These are phyloP conservation scores for Berberis vulgaris DNA, from an alignment of 164 flowering plant species.

Conservation along the genomic window DNA sequence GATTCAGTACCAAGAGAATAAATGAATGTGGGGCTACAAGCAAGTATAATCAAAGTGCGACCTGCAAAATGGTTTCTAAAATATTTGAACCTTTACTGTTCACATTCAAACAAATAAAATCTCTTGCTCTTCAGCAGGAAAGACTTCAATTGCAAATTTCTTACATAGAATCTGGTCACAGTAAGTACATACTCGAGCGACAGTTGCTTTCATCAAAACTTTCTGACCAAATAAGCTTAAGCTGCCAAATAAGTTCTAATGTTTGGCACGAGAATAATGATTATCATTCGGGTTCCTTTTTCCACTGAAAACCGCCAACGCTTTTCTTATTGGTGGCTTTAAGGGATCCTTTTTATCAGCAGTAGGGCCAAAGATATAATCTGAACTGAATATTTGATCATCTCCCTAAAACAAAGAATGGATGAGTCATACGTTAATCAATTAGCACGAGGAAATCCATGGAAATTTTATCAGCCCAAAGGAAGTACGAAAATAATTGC, in stretches of 20 bases:
- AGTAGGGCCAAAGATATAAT: constrained; percentile 43
- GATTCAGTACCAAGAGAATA: too few relatives aligned
- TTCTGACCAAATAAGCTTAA: neutral
- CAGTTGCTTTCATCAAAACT: too few relatives aligned
- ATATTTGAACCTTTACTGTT: too few relatives aligned
- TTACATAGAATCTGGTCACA: too few relatives aligned
- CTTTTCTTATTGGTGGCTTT: constrained; percentile 74
- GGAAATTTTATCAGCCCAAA: neutral
- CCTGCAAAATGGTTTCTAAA: too few relatives aligned
- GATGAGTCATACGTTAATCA: neutral
- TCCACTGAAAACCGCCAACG: constrained; percentile 39
- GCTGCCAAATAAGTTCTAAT: constrained; percentile 10
- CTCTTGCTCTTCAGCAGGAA: too few relatives aligned
- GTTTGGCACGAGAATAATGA: constrained; percentile 54
- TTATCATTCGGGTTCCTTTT: constrained; percentile 87
- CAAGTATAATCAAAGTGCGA: too few relatives aligned
- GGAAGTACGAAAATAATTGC: neutral
- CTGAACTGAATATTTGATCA: constrained; percentile 32
- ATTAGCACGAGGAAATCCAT: neutral
- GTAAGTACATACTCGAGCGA: too few relatives aligned
- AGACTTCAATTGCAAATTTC: too few relatives aligned
- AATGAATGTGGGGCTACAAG: too few relatives aligned
- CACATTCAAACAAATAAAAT: too few relatives aligned
- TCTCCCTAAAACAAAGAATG: constrained; percentile 31
- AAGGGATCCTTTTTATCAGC: constrained; percentile 49